phyloP scores from a whole-genome alignment of 768 basidiomycete species.

The Gloeophyllum trabeum region DNA sequence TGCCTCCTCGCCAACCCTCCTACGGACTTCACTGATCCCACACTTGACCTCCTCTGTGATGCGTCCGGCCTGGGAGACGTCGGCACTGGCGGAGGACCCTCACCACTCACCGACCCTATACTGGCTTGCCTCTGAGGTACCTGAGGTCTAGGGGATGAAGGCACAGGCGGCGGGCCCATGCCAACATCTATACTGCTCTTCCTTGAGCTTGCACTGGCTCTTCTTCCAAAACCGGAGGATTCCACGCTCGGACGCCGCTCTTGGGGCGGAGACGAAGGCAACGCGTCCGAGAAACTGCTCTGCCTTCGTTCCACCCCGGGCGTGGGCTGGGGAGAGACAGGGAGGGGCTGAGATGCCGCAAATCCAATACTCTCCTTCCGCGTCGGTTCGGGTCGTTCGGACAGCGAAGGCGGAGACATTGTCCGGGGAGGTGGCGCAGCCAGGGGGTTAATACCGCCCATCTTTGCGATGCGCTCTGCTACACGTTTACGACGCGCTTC shows the following conservation, averaged over 20 bases:
- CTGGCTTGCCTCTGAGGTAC: too few species aligned
- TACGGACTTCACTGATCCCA: too few species aligned
- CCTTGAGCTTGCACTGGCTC: neutral
- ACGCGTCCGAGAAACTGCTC: neutral
- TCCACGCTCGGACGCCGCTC: neutral
- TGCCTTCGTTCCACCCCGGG: neutral
- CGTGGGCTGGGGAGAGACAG: too few species aligned
- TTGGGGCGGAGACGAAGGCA: too few species aligned
- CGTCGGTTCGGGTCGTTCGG: neutral
- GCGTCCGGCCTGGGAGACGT: too few species aligned
- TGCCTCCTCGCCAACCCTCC: too few species aligned
- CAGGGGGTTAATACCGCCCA: constrained; percentile 11
- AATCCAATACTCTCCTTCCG: neutral
- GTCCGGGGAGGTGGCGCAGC: constrained; percentile 1
- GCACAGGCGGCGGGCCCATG: too few species aligned
- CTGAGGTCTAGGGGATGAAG: too few species aligned
- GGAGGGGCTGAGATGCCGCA: neutral
- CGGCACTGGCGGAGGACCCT: too few species aligned
- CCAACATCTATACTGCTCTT: constrained; percentile 1
- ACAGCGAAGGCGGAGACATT: neutral
- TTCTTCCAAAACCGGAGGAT: neutral
- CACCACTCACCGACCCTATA: too few species aligned
- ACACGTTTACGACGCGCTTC: constrained; percentile 7
- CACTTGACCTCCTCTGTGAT: too few species aligned
- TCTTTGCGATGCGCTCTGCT: constrained; percentile 11